Percentiles rank a stretch among this genome's conserved stretches.
Conservation (phyloP, 2,329 filamentous ascomycete species). For the Fusarium musae region DNA sequence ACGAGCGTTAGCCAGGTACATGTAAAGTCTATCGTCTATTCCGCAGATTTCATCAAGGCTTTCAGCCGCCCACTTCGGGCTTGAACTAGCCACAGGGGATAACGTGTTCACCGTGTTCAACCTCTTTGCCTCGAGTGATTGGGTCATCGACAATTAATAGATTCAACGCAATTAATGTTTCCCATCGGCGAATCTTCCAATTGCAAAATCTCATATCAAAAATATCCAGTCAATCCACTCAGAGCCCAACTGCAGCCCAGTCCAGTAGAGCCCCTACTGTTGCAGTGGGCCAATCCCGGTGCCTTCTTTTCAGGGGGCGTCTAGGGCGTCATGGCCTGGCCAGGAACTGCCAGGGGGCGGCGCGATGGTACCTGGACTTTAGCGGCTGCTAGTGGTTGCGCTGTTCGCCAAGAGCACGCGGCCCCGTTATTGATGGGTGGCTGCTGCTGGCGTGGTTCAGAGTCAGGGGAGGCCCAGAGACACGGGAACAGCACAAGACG, state of each 20-base stretch:
- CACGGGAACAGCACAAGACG: slow-evolving; percentile 19
- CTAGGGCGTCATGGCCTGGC: background rate
- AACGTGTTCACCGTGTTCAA: background rate
- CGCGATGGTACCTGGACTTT: slow-evolving; percentile 36
- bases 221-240: slow-evolving; percentile 7
- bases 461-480: slow-evolving; percentile 32
- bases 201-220: slow-evolving; percentile 3
- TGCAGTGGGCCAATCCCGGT: slow-evolving; percentile 11
- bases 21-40: slow-evolving; percentile 1
- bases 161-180: background rate
- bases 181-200: background rate
- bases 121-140: background rate
- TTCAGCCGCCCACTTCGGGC: slow-evolving; percentile 19
- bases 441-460: slow-evolving; percentile 19
- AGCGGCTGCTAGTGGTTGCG: slow-evolving; percentile 34
- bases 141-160: slow-evolving; percentile 3
- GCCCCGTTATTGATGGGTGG: slow-evolving; percentile 31
- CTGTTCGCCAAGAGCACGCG: slow-evolving; percentile 22
- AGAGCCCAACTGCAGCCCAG: slow-evolving; percentile 7
- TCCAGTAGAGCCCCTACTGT: background rate
- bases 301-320: slow-evolving; percentile 19
- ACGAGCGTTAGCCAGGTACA: slow-evolving; percentile 26
- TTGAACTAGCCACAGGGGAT: slow-evolving; percentile 5
- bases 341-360: slow-evolving; percentile 17
- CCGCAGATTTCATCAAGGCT: background rate